Evolutionary conservation across 106 monocot species (phyloP).

Genomic region (Dioscorea dumetorum): DNA sequence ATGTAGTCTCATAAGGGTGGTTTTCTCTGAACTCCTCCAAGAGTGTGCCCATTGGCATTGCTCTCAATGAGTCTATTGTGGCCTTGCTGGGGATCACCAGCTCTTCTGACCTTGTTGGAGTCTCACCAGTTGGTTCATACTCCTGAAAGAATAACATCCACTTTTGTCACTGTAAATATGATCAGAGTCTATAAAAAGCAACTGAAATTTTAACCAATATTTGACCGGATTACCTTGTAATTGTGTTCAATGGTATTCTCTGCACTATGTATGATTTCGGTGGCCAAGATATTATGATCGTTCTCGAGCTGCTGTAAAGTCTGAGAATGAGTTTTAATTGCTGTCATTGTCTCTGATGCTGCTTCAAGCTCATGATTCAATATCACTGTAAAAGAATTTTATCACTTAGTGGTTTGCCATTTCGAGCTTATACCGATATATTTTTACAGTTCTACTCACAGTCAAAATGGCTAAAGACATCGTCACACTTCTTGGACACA

Average conservation of each 20-base stretch:
- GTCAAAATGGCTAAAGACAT: constrained; percentile 34
- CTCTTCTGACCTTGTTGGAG: constrained; percentile 54
- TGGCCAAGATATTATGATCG: constrained; percentile 29
- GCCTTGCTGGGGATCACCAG: constrained; percentile 65
- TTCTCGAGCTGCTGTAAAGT: constrained; percentile 33
- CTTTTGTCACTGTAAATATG: not conserved
- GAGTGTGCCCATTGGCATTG: constrained; percentile 70
- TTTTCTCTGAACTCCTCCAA: constrained; percentile 85
- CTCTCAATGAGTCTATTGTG: constrained; percentile 66
- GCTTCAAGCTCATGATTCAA: constrained; percentile 29
- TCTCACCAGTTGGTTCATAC: constrained; percentile 67
- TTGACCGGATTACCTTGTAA: constrained; percentile 40
- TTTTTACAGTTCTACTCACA: constrained; percentile 21
- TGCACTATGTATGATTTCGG: constrained; percentile 33
- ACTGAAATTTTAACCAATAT: not conserved
- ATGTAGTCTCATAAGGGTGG: constrained; percentile 63
- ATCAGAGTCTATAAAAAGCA: not conserved
- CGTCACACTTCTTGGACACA: constrained; percentile 26
- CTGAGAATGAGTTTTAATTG: constrained; percentile 29
- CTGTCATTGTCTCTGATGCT: constrained; percentile 22
- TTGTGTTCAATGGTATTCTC: constrained; percentile 32
- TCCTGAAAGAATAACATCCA: constrained; percentile 31
- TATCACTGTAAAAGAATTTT: constrained; percentile 27
- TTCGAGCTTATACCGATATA: not conserved
- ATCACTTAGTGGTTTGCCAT: not conserved